Base-by-base conservation (phyloP, 2,329 filamentous ascomycete genomes). In the Magnaporthales sp. region DNA sequence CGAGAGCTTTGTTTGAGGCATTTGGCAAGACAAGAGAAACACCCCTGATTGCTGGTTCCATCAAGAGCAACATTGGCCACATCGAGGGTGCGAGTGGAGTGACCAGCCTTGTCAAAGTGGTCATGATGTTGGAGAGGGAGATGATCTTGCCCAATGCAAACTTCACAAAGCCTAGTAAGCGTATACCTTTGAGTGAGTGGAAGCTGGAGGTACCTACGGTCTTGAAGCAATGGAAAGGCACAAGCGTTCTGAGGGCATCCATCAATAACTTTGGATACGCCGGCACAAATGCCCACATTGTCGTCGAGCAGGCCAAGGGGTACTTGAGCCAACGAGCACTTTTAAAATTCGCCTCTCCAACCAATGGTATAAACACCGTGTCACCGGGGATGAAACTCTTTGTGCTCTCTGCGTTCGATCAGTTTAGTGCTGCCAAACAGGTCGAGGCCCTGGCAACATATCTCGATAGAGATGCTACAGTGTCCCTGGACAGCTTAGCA, bases 91-190 rank as follows among this genome's bases (percentile, higher is more conserved):
- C 70, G 0, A 70, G 68, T 9, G 74, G 74, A 1, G 29, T 75
- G 8, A 70, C 73, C 0, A 68, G 67, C 6, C 24, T 77, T 0
- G 70, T 77, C 29, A 77, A 77, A 67, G 66, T 67, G 0, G 66
- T 71, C 7, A 66, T 73, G 15, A 67, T 70, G 0, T 27, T 77
- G 5, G 69, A 75, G 62, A 77, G 80, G 65, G 80, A 79, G 8
- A 80, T 82, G 67, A 79, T 85, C 30, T 73, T 81, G 11, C 82
- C 82, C 7, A 84, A 83, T 68, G 74, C 79, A 66, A 79, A 83
- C 70, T 84, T 83, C 70, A 79, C 83, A 71, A 72, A 78, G 27
- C 78, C 80, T 2, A 85, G 84, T 66, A 76, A 76, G 27, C 79
- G 77, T 70, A 84, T 84, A 9, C 80, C 81, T 0, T 81, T 80